phyloP scores from a whole-genome alignment of 163 green algal genomes.

The Coccomyxa subellipsoidea region DNA sequence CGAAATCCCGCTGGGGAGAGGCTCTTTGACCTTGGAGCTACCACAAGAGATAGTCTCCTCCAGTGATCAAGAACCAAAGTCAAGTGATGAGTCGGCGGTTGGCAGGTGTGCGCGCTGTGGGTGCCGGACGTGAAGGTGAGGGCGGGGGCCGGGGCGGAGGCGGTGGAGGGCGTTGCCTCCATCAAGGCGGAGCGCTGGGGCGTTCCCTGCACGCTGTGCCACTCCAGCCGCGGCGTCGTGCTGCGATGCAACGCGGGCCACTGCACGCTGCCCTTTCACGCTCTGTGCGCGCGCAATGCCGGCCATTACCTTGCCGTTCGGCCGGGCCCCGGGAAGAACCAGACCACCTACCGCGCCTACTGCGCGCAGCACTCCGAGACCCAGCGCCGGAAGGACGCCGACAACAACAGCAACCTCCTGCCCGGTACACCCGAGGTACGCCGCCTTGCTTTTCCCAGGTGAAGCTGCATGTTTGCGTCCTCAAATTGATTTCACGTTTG shows the following conservation, averaged over 20 bases:
- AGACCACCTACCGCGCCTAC: constrained; percentile 50
- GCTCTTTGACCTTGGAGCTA: too few species aligned
- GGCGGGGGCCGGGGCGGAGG: constrained; percentile 14
- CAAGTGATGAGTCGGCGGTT: too few species aligned
- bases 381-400: constrained; percentile 47
- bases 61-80: too few species aligned
- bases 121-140: constrained; percentile 49
- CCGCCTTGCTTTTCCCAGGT: neutral
- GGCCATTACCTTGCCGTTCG: constrained; percentile 50
- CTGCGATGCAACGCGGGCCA: constrained; percentile 54
- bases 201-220: constrained; percentile 55
- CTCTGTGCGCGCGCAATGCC: constrained; percentile 69
- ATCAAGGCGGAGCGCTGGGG: constrained; percentile 41
- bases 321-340: constrained; percentile 52
- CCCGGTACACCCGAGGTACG: too few species aligned
- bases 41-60: too few species aligned
- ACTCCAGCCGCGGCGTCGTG: constrained; percentile 29
- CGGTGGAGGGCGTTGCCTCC: constrained; percentile 31
- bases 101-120: constrained; percentile 64
- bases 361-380: constrained; percentile 61
- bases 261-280: constrained; percentile 71
- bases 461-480: too few species aligned
- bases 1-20: too few species aligned
- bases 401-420: too few species aligned
- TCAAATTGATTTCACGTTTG: too few species aligned